A percentile compares a stretch with the other conserved stretches of the same genome.
Evolutionary conservation across 352 stramenopile species (phyloP).

Genomic region (Elongisporangium anandrum): DNA sequence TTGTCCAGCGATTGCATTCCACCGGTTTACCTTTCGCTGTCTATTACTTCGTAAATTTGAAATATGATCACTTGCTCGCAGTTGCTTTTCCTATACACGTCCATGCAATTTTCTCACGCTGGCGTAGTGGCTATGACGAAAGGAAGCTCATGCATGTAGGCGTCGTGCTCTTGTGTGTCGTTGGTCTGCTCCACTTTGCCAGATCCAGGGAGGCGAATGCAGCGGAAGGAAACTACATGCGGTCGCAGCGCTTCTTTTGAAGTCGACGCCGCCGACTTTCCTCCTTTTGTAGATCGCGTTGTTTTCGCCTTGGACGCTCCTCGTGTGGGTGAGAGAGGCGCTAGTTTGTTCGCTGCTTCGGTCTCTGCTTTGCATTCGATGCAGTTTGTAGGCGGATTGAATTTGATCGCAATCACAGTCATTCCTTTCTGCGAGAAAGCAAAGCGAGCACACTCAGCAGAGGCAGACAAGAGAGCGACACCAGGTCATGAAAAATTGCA

Average conservation of each 20-base stretch:
- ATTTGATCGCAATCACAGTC: slow-evolving; percentile 72
- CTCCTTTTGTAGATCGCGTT: neutral
- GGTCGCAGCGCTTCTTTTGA: slow-evolving; percentile 8
- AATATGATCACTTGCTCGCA: no score
- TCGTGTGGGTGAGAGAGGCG: slow-evolving; percentile 4
- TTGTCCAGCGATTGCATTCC: slow-evolving; percentile 14
- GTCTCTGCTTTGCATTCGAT: neutral
- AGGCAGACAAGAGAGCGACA: neutral
- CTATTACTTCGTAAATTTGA: slow-evolving; percentile 4
- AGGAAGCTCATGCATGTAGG: slow-evolving; percentile 35
- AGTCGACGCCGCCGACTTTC: neutral
- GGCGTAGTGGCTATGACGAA: slow-evolving; percentile 24
- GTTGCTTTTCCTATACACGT: no score
- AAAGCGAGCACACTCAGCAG: neutral
- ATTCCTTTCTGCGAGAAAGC: slow-evolving; percentile 52
- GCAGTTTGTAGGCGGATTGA: slow-evolving; percentile 13
- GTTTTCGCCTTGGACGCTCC: neutral
- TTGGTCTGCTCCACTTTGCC: slow-evolving; percentile 18
- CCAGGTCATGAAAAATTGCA: no score
- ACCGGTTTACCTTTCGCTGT: slow-evolving; percentile 11
- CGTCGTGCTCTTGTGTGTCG: slow-evolving; percentile 25
- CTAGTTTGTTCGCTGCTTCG: slow-evolving; percentile 1
- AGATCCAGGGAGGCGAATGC: slow-evolving; percentile 25
- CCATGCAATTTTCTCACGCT: neutral
- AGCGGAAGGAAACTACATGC: slow-evolving; percentile 46